Evolutionary conservation across 805 yeast genomes (phyloP).

Genomic region (Torulaspora delbrueckii): DNA sequence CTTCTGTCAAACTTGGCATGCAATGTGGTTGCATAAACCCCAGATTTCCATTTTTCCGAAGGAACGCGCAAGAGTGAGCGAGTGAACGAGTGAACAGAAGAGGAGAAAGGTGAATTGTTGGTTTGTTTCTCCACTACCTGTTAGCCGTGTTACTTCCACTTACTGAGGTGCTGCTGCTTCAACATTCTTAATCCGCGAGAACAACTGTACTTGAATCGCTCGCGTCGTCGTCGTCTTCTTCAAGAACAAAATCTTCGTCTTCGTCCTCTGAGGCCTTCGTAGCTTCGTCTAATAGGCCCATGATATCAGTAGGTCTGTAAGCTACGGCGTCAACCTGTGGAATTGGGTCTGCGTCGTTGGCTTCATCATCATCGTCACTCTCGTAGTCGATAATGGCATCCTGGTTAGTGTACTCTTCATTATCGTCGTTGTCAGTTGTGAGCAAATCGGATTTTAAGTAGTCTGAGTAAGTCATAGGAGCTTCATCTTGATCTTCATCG

Average conservation of each 20-base stretch:
- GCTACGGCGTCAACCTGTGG: background rate
- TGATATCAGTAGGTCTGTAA: constrained; percentile 9
- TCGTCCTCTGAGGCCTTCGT: constrained; percentile 4
- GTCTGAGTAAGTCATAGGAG: constrained; percentile 26
- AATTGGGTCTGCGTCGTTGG: constrained; percentile 8
- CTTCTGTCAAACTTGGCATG: background rate
- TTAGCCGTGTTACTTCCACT: background rate
- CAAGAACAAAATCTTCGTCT: constrained; percentile 9
- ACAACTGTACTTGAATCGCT: constrained; percentile 10
- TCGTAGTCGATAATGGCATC: constrained; percentile 14
- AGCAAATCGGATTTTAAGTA: constrained; percentile 11
- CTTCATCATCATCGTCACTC: constrained; percentile 11
- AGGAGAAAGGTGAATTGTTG: background rate
- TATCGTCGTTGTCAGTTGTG: constrained; percentile 13
- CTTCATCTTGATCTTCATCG: constrained; percentile 10
- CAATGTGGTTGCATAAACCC: background rate
- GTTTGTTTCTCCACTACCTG: background rate
- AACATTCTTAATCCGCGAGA: constrained; percentile 7
- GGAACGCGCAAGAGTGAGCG: background rate
- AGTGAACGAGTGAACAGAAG: background rate
- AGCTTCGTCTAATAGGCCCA: constrained; percentile 8
- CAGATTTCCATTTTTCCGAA: background rate
- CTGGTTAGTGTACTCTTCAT: constrained; percentile 14
- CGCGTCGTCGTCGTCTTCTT: constrained; percentile 5
- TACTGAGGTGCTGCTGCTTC: background rate